phyloP scores from a whole-genome alignment of 805 yeast genomes.

The Nakazawaea laoshanensis region DNA sequence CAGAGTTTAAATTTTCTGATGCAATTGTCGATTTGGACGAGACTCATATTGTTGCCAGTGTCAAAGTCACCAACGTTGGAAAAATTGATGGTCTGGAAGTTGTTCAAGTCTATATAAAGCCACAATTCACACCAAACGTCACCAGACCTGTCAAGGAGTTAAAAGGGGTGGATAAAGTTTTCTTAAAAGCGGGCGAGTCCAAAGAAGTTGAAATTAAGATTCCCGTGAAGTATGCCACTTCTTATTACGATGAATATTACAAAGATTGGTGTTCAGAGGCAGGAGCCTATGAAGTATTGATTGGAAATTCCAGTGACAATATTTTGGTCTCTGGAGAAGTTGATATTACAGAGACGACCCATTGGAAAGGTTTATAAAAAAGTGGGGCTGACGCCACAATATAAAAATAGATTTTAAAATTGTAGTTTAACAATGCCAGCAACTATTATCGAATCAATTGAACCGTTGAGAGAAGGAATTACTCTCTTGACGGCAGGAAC shows the following conservation, averaged over 20 bases:
- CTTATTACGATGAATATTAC: slow-evolving; percentile 38
- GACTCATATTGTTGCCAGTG: slow-evolving; percentile 21
- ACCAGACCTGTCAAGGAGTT: slow-evolving; percentile 46
- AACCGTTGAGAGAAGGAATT: slow-evolving; percentile 1
- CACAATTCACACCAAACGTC: slow-evolving; percentile 22
- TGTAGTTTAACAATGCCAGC: no score
- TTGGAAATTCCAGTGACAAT: slow-evolving; percentile 25
- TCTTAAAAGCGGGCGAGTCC: slow-evolving; percentile 32
- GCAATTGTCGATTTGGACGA: slow-evolving; percentile 23
- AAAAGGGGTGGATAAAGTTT: slow-evolving; percentile 41
- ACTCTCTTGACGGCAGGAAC: slow-evolving; percentile 21
- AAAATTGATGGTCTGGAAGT: slow-evolving; percentile 35
- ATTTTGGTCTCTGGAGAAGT: slow-evolving; percentile 12
- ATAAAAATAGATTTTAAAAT: no score
- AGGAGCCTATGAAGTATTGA: slow-evolving; percentile 36
- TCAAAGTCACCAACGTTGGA: slow-evolving; percentile 37
- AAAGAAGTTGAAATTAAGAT: slow-evolving; percentile 25
- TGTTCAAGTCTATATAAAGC: slow-evolving; percentile 39
- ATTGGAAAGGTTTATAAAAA: slow-evolving; percentile 18
- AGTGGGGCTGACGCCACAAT: no score
- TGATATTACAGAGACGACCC: slow-evolving; percentile 13
- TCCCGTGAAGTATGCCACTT: slow-evolving; percentile 36
- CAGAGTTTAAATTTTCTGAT: slow-evolving; percentile 31
- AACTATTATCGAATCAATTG: slow-evolving; percentile 1
- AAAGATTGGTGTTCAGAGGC: slow-evolving; percentile 39